Base-by-base conservation (phyloP, 345 rosid genomes). In the Camelina laxa region DNA sequence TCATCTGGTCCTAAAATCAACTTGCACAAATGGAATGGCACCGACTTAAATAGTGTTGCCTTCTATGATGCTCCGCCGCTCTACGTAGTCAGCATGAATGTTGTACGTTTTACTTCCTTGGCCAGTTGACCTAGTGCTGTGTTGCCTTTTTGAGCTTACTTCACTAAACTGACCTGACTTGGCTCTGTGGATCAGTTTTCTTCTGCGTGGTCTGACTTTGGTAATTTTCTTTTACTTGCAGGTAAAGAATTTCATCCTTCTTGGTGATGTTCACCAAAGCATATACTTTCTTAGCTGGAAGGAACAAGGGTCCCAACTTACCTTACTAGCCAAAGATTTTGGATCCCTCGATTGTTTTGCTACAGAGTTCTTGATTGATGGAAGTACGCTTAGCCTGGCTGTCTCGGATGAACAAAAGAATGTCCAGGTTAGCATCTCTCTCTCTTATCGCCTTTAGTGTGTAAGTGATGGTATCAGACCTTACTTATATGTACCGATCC, bases 281-380 rank as follows among this genome's bases (percentile, higher is more conserved):
- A 88, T 90, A 76, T 89, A 89, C 82, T 95, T 95, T 77, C 92
- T 95, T 72, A 90, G 84, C 79, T 95, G 99, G 99, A 95, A 90
- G 81, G 99, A 95, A 82, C 96, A 92, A 81, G 99, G 97, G 60
- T 87, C 99, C 78, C 98, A 92, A 75, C 97, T 95, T 67, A 89
- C 60, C 81, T 85, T 92, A 79, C 80, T 95, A 83, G 97, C 97
- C 72, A 95, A 95, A 83, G 99, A 95, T 84, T 95, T 90, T 45
- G 95, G 96, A 55, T 87, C 91, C 20, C 92, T 95, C 20, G 99
- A 95, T 85, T 92, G 97, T 84, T 79, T 85, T 49, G 95, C 99
- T 54, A 88, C 99, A 2, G 99, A 92, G 82, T 95, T 95, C 86
- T 81, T 95, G 82, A 95, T 95, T 78, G 99, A 95, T 81, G 98